Base-by-base conservation (phyloP, 1,139 yeast genomes). In the Geotrichum australiense region DNA sequence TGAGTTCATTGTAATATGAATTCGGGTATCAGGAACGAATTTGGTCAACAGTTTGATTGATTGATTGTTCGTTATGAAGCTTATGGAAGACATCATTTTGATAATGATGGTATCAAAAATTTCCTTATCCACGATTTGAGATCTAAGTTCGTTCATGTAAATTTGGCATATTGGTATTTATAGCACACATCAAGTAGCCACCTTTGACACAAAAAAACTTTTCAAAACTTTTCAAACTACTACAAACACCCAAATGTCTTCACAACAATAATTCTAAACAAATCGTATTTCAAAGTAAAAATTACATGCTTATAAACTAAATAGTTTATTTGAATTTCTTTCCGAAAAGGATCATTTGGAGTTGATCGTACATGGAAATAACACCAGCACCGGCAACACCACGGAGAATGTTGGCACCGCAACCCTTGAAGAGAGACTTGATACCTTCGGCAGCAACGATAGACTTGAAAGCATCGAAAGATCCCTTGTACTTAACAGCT, bases 341-440 rank as follows among this genome's bases (percentile, higher is more conserved):
- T 63, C 86, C 85, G 66, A 79, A 77, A 56, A 80, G 52, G 70
- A 80, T 70, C 68, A 77, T 62, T 71, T 80, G 86, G 69, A 79
- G 70, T 71, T 79, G 81, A 69, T 79, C 86, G 75, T 80, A 80
- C 70, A 79, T 65, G 63, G 87, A 79, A 65, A 80, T 76, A 56
- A 80, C 89, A 77, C 85, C 86, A 62, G 87, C 87, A 69, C 85
- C 85, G 66, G 87, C 89, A 59, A 80, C 84, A 75, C 86, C 86
- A 74, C 87, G 80, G 68, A 80, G 74, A 69, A 80, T 79, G 81
- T 80, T 80, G 62, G 87, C 87, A 71, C 83, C 87, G 68, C 85
- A 80, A 66, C 89, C 89, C 76, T 78, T 79, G 82, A 80, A 80
- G 66, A 80, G 71, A 56, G 87, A 76, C 49, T 63, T 59, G 56